Base-by-base conservation (phyloP, 177 flowering plant species). In the Tripterygium wilfordii region DNA sequence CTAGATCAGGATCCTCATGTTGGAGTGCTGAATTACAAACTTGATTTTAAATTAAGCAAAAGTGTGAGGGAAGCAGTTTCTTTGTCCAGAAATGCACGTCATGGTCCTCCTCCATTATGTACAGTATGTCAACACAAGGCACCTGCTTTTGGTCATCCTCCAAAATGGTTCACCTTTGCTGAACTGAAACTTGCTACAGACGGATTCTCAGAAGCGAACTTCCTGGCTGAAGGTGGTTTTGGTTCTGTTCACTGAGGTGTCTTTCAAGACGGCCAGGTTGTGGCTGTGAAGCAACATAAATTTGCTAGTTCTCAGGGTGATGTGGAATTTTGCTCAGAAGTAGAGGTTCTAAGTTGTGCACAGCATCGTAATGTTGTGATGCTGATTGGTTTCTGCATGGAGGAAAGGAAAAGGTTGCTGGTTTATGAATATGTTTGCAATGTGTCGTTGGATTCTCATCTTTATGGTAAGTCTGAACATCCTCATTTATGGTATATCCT, bases 321-420 rank as follows among this genome's bases (percentile, higher is more conserved):
- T 66, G 59, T 19, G 32, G 98, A 91, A 37, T 91, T 91, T 58
- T 91, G 92, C 75, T 81, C 96, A 0, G 98, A 91, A 68, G 96
- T 91, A 29, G 95, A 88, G 70, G 96, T 82, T 58, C 53, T 91
- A 40, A 91, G 95, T 63, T 85, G 98, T 56, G 98, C 96, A 32
- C 98, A 91, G 42, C 98, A 91, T 63, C 89, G 96, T n/a, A 91
- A 91, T 69, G 96, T 91, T 48, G 98, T 91, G 35, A 76, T 78
- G 87, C 66, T 91, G 54, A 85, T 88, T 54, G 98, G 96, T 7
- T 81, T 78, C 57, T 91, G 96, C 22, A 76, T 85, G 47, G 96
- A 91, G 64, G 85, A 70, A 47, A 69, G 67, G 59, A 75, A 80
- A 55, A 72, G 92, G 58, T 62, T 91, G 66, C 80, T 91, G 15